phyloP scores from a whole-genome alignment of 2,329 filamentous ascomycete species.

The Nemania sp. region DNA sequence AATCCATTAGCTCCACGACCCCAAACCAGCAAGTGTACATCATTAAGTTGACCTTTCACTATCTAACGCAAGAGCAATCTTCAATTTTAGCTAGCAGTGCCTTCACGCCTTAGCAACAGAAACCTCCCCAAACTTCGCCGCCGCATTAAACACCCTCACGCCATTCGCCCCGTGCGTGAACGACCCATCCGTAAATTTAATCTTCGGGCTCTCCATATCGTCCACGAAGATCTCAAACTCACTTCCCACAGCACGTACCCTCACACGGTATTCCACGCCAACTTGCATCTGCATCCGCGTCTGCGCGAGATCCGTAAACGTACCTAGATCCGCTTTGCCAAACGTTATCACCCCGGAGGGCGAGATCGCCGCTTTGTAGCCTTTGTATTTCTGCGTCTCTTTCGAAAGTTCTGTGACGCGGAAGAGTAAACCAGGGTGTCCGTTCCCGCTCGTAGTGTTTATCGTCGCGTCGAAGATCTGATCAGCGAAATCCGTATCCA shows the following conservation, averaged over 20 bases:
- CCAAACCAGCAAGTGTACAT: too few relatives aligned
- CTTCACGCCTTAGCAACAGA: slow-evolving; percentile 32
- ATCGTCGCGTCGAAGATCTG: slow-evolving; percentile 39
- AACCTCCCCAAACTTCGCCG: slow-evolving; percentile 33
- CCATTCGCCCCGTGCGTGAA: slow-evolving; percentile 34
- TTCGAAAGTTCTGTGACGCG: slow-evolving; percentile 37
- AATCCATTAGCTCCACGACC: too few relatives aligned
- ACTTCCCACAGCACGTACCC: slow-evolving; percentile 32
- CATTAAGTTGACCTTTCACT: too few relatives aligned
- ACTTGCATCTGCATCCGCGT: slow-evolving; percentile 18
- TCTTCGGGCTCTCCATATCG: slow-evolving; percentile 27
- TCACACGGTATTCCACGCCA: slow-evolving; percentile 31
- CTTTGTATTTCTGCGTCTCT: slow-evolving; percentile 17
- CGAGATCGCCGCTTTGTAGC: slow-evolving; percentile 16
- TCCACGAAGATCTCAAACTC: slow-evolving; percentile 36
- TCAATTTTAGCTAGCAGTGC: too few relatives aligned
- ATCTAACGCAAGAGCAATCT: too few relatives aligned
- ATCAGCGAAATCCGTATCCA: slow-evolving; percentile 44
- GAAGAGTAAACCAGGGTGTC: slow-evolving; percentile 43
- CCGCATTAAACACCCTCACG: slow-evolving; percentile 25
- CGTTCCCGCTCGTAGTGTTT: slow-evolving; percentile 21
- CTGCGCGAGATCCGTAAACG: slow-evolving; percentile 14
- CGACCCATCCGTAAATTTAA: slow-evolving; percentile 29
- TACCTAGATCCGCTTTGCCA: slow-evolving; percentile 13
- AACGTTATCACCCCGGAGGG: slow-evolving; percentile 15